A percentile compares a stretch with the other conserved stretches of the same genome.
phyloP scores from a whole-genome alignment of 2,329 filamentous ascomycete genomes.

The Pseudonectria foliicola region DNA sequence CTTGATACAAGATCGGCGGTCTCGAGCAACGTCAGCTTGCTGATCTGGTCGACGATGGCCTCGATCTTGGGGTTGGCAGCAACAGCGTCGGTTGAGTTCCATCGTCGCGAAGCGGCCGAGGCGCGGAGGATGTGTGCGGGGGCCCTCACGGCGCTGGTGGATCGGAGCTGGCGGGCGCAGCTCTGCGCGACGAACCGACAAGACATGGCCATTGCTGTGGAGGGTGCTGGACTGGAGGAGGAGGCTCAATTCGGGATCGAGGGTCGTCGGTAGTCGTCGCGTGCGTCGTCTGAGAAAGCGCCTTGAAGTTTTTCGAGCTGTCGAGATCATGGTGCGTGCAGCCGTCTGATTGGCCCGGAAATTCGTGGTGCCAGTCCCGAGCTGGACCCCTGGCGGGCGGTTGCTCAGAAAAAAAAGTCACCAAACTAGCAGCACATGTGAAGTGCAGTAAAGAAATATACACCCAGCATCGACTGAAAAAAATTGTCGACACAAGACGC shows the following conservation, averaged over 20 bases:
- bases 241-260: constrained; percentile 20
- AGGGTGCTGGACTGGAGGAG: constrained; percentile 16
- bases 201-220: constrained; percentile 51
- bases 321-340: constrained; percentile 12
- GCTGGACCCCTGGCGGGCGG: constrained; percentile 13
- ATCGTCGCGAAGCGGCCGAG: constrained; percentile 57
- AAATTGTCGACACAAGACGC: constrained; percentile 23
- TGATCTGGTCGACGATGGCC: constrained; percentile 96
- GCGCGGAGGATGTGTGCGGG: constrained; percentile 42
- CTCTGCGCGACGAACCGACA: constrained; percentile 57
- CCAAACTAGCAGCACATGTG: constrained; percentile 22
- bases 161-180: constrained; percentile 57
- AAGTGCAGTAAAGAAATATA: constrained; percentile 17
- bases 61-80: constrained; percentile 81
- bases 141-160: constrained; percentile 37
- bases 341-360: constrained; percentile 31
- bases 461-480: constrained; percentile 18
- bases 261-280: constrained; percentile 15
- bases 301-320: constrained; percentile 38
- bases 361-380: constrained; percentile 28
- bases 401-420: constrained; percentile 30
- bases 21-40: constrained; percentile 93
- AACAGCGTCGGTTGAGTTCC: constrained; percentile 75
- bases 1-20: constrained; percentile 91
- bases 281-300: constrained; percentile 21